phyloP scores from a whole-genome alignment of 73 alveolate species.

The Paramecium primaurelia region DNA sequence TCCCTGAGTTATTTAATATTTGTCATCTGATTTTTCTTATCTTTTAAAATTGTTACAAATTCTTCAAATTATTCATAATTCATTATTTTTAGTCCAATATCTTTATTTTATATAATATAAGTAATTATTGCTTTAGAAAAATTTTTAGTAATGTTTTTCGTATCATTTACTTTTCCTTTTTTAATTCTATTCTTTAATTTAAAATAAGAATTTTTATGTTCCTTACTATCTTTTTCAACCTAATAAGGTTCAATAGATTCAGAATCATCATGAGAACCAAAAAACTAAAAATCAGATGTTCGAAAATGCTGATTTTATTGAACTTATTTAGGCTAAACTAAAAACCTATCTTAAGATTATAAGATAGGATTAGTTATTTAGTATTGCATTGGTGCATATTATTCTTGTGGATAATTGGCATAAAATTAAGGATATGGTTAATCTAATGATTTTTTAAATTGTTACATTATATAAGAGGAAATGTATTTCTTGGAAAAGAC shows the following conservation, averaged over 20 bases:
- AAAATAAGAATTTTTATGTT: not conserved
- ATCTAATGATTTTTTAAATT: not conserved
- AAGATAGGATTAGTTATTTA: not conserved
- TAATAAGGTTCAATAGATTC: not conserved
- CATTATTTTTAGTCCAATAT: constrained; percentile 1
- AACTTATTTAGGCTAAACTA: not conserved
- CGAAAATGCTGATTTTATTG: not conserved
- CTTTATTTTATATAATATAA: constrained; percentile 27
- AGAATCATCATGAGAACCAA: not conserved
- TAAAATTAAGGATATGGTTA: not conserved
- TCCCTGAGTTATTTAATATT: constrained; percentile 26
- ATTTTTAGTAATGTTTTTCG: constrained; percentile 56
- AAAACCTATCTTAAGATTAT: not conserved
- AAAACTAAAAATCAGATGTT: not conserved
- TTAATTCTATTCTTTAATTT: not conserved
- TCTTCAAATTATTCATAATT: constrained; percentile 2
- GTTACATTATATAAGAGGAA: not conserved
- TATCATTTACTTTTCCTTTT: constrained; percentile 42
- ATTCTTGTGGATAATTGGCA: not conserved
- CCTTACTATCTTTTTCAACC: not conserved
- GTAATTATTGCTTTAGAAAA: constrained; percentile 58
- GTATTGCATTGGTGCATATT: not conserved
- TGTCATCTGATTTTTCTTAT: constrained; percentile 20
- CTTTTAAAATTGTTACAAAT: not conserved
- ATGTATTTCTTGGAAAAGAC: not conserved